Evolutionary conservation across 2,329 filamentous ascomycete genomes (phyloP).

Genomic region (Colletotrichum sublineola): DNA sequence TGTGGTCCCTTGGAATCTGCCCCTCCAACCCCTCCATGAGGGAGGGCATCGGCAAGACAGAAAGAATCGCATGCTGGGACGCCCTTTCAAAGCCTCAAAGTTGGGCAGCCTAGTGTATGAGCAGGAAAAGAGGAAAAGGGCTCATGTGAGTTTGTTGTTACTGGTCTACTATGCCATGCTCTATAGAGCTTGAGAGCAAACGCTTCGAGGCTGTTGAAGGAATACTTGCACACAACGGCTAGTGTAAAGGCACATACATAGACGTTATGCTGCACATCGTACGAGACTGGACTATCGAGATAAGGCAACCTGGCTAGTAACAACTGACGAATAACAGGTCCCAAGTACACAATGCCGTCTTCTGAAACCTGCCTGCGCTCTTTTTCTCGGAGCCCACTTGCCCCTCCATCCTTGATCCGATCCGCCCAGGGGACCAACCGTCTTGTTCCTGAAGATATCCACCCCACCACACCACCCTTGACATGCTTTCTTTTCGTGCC

Average conservation of each 20-base stretch:
- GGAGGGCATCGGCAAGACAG: not conserved
- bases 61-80: not conserved
- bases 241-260: not conserved
- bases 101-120: too few species aligned
- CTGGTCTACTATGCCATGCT: not conserved
- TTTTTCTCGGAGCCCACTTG: slow-evolving; percentile 37
- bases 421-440: slow-evolving; percentile 17
- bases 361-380: slow-evolving; percentile 42
- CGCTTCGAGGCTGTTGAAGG: not conserved
- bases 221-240: not conserved
- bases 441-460: slow-evolving; percentile 32
- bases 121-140: not conserved
- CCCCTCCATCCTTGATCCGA: slow-evolving; percentile 39
- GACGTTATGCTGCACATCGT: not conserved
- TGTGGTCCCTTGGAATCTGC: slow-evolving; percentile 17
- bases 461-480: slow-evolving; percentile 36
- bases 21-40: slow-evolving; percentile 12
- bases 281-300: not conserved
- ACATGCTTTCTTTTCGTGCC: slow-evolving; percentile 19
- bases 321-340: too few species aligned
- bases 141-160: not conserved
- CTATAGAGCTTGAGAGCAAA: not conserved
- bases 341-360: slow-evolving; percentile 1
- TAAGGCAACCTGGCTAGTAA: not conserved
- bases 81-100: not conserved